Evolutionary conservation across 2,329 filamentous ascomycete species (phyloP).

Genomic region (Venturia oleaginea): DNA sequence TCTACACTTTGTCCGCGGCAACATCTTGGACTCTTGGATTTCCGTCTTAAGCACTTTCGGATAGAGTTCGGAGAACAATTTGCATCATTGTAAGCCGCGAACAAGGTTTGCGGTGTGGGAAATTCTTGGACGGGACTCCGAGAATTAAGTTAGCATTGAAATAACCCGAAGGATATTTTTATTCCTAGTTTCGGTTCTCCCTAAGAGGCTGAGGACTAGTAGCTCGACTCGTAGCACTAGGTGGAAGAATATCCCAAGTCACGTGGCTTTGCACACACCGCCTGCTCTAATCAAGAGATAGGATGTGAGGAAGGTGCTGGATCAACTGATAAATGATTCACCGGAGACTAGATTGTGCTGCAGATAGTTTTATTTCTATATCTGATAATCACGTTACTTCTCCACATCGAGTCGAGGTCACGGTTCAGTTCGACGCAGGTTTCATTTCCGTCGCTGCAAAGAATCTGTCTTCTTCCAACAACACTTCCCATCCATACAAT

Average conservation of each 20-base stretch:
- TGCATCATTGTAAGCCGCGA: not conserved
- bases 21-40: not conserved
- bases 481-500: not conserved
- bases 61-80: conserved; percentile 2
- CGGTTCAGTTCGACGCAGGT: not conserved
- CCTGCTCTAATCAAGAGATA: no score
- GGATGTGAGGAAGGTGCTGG: no score
- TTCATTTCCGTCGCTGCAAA: not conserved
- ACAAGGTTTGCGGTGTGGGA: not conserved
- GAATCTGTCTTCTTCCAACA: not conserved
- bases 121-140: not conserved
- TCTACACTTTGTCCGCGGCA: not conserved
- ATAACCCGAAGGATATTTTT: no score
- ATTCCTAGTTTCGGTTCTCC: no score
- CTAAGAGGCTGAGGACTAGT: no score
- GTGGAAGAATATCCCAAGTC: no score
- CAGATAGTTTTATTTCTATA: no score
- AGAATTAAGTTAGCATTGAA: not conserved
- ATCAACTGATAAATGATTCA: no score
- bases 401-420: not conserved
- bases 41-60: not conserved
- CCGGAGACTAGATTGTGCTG: no score
- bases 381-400: not conserved
- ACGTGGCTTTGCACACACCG: no score
- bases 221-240: no score